phyloP scores from a whole-genome alignment of 208 protist genomes.

The Crithidia mellificae region DNA sequence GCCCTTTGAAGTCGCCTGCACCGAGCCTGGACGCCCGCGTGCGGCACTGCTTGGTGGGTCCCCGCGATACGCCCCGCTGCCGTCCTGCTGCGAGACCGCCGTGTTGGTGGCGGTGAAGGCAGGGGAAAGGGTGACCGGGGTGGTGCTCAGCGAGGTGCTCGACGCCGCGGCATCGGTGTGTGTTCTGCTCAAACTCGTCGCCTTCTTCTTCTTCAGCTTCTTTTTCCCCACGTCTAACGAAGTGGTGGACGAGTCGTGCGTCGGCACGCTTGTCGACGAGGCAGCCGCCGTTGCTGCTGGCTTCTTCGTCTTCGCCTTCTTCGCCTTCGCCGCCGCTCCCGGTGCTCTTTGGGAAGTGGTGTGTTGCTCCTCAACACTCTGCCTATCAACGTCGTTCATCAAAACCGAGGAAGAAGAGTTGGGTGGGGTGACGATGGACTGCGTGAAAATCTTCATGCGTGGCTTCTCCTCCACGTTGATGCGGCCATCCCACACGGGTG shows the following conservation, averaged over 20 bases:
- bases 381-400: neutral
- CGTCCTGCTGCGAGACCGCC: slow-evolving; percentile 3
- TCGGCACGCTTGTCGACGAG: neutral
- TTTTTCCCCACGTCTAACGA: neutral
- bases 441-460: neutral
- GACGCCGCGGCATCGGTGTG: neutral
- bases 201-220: neutral
- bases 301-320: neutral
- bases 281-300: neutral
- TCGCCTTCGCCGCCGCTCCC: neutral
- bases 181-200: neutral
- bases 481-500: slow-evolving; percentile 10
- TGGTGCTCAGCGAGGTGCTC: neutral
- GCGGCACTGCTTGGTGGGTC: too few species aligned
- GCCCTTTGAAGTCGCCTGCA: neutral
- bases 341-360: too few species aligned
- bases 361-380: neutral
- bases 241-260: neutral
- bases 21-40: neutral
- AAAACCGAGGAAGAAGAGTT: neutral
- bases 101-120: slow-evolving; percentile 4
- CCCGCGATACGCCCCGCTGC: neutral
- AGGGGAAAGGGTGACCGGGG: neutral
- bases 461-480: slow-evolving; percentile 7
- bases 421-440: neutral